Evolutionary conservation across 1,284 basidiomycete species (phyloP), one percentile per base, ranked within the genome.

Genomic region (Leccinum holopus): DNA sequence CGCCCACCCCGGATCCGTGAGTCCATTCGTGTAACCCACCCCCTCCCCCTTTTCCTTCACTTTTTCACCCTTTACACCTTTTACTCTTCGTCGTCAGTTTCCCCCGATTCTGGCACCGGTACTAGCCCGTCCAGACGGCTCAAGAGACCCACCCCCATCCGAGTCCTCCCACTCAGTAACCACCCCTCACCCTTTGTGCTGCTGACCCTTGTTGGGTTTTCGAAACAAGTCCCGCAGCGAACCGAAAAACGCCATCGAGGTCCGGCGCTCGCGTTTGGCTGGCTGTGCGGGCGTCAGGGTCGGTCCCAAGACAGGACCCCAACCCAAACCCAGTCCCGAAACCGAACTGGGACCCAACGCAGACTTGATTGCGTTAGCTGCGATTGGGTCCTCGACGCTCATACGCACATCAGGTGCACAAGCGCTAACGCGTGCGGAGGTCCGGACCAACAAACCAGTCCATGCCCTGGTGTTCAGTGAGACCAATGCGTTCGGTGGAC

Each of bases 181-280:
- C 30, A 7, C 30, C 30, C 30, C 30, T 30, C 1, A 7, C 30
- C 30, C 30, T 30, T 30, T 30, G 30, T 30, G 30, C 30, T 30
- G 30, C 30, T 30, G 30, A 30, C 30, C 30, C 30, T 30, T 30
- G 30, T 30, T 30, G 30, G 8, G 30, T 30, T 30, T 74, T 21
- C 63, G 64, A 56, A 73, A 73, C 2, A 73, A 44, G 56, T 70
- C 73, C 0, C 65, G 64, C 6, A 76, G 54, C 2, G 75, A 72
- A 3, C 74, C 71, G 3, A 76, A 69, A 39, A 76, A 66, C 2
- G 67, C 62, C 32, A 65, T 59, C n/a, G 73, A 76, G 0, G 65
- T 53, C 1, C 59, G 61, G 2, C 66, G 67, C 39, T 71, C 65
- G 32, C 10, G 32, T 33, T 33, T 10, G 32, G 32, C 32, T 33